phyloP scores from a whole-genome alignment of 2,329 filamentous ascomycete genomes.

The Verticillium albo-atrum region DNA sequence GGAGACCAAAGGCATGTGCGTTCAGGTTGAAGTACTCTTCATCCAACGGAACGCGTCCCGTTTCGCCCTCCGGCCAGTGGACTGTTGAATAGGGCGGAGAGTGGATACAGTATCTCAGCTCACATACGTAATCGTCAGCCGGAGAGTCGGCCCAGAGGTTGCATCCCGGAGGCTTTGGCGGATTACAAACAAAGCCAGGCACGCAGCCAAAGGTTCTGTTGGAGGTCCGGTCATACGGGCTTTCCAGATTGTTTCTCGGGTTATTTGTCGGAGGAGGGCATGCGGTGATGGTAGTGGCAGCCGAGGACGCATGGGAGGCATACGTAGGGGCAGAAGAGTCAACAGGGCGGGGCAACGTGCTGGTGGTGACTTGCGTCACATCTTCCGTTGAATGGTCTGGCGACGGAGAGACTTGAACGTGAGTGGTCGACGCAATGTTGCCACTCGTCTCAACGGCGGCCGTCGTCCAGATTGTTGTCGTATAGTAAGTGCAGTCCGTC shows the following conservation, averaged over 20 bases:
- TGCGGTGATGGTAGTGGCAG: slow-evolving; percentile 25
- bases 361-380: slow-evolving; percentile 8
- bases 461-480: slow-evolving; percentile 12
- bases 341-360: slow-evolving; percentile 16
- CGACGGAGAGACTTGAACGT: slow-evolving; percentile 9
- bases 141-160: slow-evolving; percentile 47
- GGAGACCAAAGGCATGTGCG: slow-evolving; percentile 57
- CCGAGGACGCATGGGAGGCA: too few species aligned
- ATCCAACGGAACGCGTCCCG: slow-evolving; percentile 46
- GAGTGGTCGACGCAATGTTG: slow-evolving; percentile 1
- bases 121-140: slow-evolving; percentile 39
- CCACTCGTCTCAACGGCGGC: slow-evolving; percentile 4
- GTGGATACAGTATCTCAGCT: slow-evolving; percentile 36
- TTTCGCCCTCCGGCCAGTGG: slow-evolving; percentile 39
- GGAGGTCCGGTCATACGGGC: slow-evolving; percentile 27
- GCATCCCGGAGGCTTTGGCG: slow-evolving; percentile 44
- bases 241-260: slow-evolving; percentile 10
- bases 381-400: slow-evolving; percentile 2
- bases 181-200: slow-evolving; percentile 49
- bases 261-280: slow-evolving; percentile 41
- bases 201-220: slow-evolving; percentile 48
- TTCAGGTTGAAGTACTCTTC: slow-evolving; percentile 62
- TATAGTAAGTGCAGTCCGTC: slow-evolving; percentile 11
- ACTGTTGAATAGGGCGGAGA: slow-evolving; percentile 31
- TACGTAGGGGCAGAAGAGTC: too few species aligned